Evolutionary conservation across 1,284 basidiomycete species (phyloP).

Genomic region (Cutaneotrichosporon sp.): DNA sequence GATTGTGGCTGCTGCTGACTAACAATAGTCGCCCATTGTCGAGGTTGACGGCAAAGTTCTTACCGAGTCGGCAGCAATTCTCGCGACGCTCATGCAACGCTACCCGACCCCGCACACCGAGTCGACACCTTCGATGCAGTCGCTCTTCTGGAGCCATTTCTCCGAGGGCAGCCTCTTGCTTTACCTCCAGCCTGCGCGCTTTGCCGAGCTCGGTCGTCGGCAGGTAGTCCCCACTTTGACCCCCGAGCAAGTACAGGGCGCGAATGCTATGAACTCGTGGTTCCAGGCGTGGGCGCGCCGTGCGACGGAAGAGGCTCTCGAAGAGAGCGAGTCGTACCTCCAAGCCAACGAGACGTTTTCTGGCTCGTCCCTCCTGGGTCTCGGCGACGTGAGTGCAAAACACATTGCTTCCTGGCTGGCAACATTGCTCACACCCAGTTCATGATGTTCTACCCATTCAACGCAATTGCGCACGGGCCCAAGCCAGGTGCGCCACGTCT

Average conservation of each 20-base stretch:
- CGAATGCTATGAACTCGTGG: conserved; percentile 22
- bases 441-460: conserved; percentile 5
- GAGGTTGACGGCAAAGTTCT: conserved; percentile 27
- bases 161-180: conserved; percentile 37
- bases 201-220: conserved; percentile 10
- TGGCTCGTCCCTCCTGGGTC: conserved; percentile 28
- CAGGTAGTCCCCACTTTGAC: background rate
- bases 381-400: conserved; percentile 2
- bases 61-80: conserved; percentile 38
- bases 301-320: conserved; percentile 6
- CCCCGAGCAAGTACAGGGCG: conserved; percentile 20
- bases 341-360: conserved; percentile 27
- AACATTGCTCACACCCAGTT: conserved; percentile 13
- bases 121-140: conserved; percentile 14
- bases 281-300: conserved; percentile 10
- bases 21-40: conserved; percentile 27
- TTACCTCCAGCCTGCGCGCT: conserved; percentile 27
- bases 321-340: conserved; percentile 28
- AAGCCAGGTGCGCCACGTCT: background rate
- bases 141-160: conserved; percentile 37
- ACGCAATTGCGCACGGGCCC: conserved; percentile 1
- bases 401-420: no score
- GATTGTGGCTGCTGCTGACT: background rate
- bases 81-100: conserved; percentile 24
- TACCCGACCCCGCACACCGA: conserved; percentile 16